These are phyloP conservation scores for Phytophthora pistaciae DNA, from an alignment of 352 stramenopile genomes.

Conservation along the genomic window DNA sequence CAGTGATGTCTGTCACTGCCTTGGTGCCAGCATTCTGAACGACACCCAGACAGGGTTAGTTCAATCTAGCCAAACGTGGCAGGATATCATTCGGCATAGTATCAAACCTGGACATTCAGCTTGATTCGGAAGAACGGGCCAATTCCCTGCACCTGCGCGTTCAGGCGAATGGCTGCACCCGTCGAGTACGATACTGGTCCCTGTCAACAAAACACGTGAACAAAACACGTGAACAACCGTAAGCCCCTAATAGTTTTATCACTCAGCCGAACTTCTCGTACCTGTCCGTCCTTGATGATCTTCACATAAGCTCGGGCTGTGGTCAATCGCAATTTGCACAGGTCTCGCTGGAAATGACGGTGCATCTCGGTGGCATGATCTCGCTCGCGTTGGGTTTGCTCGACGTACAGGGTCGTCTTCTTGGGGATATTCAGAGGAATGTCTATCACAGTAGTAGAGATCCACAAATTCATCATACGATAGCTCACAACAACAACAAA, in stretches of 20 bases:
- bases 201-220: constrained; percentile 36
- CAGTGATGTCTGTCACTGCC: constrained; percentile 68
- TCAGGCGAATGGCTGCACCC: constrained; percentile 78
- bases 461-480: neutral
- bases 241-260: neutral
- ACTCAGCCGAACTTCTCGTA: constrained; percentile 6
- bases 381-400: constrained; percentile 92
- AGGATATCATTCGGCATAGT: neutral
- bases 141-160: constrained; percentile 85
- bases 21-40: constrained; percentile 71
- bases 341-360: constrained; percentile 90
- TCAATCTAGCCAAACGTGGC: neutral
- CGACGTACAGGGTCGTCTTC: constrained; percentile 95
- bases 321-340: constrained; percentile 91
- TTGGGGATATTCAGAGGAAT: constrained; percentile 94
- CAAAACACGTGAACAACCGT: neutral
- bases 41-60: neutral
- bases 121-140: constrained; percentile 87
- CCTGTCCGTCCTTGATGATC: constrained; percentile 91
- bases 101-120: constrained; percentile 71
- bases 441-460: constrained; percentile 43
- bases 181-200: constrained; percentile 79
- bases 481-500: neutral
- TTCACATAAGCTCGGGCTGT: constrained; percentile 91
- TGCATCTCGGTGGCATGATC: constrained; percentile 93